These are phyloP conservation scores for Tylopilus sp. DNA, from an alignment of 1,284 basidiomycete species.

Conservation along the genomic window DNA sequence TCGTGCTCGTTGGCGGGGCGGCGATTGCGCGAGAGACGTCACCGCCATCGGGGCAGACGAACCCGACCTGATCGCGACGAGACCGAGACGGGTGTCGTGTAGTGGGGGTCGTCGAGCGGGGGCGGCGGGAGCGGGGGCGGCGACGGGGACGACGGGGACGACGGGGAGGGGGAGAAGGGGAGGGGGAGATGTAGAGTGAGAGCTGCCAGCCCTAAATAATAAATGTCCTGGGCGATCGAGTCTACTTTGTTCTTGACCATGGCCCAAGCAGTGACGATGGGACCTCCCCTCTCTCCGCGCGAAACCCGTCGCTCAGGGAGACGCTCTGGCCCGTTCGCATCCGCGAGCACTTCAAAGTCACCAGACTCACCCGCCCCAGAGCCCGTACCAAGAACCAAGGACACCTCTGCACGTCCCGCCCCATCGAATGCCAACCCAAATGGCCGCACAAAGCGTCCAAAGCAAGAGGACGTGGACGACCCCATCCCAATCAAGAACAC, in stretches of 20 bases:
- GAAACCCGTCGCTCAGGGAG: conserved; percentile 72
- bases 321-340: conserved; percentile 62
- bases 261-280: conserved; percentile 58
- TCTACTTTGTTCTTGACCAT: conserved; percentile 29
- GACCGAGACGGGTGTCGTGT: not conserved
- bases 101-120: not conserved
- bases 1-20: not conserved
- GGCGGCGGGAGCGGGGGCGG: not conserved
- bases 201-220: conserved; percentile 42
- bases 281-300: conserved; percentile 67
- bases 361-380: conserved; percentile 66
- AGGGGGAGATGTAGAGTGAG: conserved; percentile 8
- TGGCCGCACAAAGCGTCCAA: conserved; percentile 54
- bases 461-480: conserved; percentile 70
- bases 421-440: conserved; percentile 42
- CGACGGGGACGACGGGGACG: conserved; percentile 5
- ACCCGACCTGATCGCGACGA: conserved; percentile 21
- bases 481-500: conserved; percentile 44
- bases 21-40: conserved; percentile 11
- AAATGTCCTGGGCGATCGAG: conserved; percentile 19
- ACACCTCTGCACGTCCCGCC: conserved; percentile 41
- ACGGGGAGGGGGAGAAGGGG: not conserved
- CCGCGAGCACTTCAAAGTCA: conserved; percentile 65
- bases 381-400: conserved; percentile 39
- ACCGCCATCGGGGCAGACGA: not conserved